Evolutionary conservation across 441 rosid genomes (phyloP).

Genomic region (Corymbia citriodora): DNA sequence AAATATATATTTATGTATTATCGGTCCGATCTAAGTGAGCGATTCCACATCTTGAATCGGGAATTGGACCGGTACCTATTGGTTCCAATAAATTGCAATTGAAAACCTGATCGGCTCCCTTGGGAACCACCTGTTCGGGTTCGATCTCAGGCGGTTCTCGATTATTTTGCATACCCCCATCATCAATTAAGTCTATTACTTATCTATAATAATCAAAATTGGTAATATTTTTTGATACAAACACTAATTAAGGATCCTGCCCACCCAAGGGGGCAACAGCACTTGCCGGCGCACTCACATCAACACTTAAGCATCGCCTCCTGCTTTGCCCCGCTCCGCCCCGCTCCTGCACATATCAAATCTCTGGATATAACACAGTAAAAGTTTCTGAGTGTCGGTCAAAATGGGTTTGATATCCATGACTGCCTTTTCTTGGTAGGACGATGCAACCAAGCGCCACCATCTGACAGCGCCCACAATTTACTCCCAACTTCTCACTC

Average conservation of each 20-base stretch:
- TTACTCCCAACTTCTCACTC: not conserved
- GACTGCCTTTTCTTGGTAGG: not conserved
- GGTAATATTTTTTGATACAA: not conserved
- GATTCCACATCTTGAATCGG: no score
- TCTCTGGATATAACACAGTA: not conserved
- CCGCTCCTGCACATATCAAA: no score
- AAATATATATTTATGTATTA: no score
- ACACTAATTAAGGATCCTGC: not conserved
- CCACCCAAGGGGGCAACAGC: not conserved
- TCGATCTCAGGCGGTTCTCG: no score
- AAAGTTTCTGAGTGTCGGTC: not conserved
- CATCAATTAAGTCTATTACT: not conserved
- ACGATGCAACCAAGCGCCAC: not conserved
- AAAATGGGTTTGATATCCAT: not conserved
- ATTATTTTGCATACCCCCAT: no score
- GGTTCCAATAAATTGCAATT: no score
- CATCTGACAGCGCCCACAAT: not conserved
- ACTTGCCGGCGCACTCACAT: not conserved
- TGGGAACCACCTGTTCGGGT: no score
- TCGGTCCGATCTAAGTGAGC: no score
- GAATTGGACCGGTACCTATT: no score
- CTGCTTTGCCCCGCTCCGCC: no score
- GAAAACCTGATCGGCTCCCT: no score
- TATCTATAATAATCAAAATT: not conserved
- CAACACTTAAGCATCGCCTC: not conserved